Evolutionary conservation across 257 asterid species (phyloP).

Genomic region (Penstemon eatonii): DNA sequence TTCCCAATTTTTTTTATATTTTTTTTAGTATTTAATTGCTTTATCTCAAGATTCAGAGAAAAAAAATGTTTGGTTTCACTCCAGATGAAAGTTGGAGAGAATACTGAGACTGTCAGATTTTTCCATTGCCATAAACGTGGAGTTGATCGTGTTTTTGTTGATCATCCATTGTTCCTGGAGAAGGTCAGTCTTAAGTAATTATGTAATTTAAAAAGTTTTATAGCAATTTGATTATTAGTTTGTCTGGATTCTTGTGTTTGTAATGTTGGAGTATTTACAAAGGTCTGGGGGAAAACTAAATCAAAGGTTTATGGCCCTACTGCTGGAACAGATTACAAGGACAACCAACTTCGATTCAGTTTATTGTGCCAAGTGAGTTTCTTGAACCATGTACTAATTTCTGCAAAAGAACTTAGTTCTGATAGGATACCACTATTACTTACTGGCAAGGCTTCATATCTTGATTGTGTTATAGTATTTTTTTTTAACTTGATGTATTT

Average conservation of each 20-base stretch:
- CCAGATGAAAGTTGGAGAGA: slow-evolving; percentile 76
- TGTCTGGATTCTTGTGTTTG: slow-evolving; percentile 22
- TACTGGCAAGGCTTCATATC: not conserved
- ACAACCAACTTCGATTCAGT: slow-evolving; percentile 83
- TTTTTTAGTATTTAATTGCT: not conserved
- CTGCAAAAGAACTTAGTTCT: not conserved
- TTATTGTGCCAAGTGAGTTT: slow-evolving; percentile 73
- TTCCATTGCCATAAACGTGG: slow-evolving; percentile 97
- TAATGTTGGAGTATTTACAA: not conserved
- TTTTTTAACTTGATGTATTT: not conserved
- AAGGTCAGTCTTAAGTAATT: slow-evolving; percentile 48
- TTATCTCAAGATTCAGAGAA: slow-evolving; percentile 1
- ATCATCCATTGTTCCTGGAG: slow-evolving; percentile 90
- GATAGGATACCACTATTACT: not conserved
- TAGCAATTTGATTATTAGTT: not conserved
- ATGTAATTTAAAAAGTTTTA: not conserved
- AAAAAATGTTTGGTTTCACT: slow-evolving; percentile 3
- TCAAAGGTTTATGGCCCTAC: slow-evolving; percentile 86
- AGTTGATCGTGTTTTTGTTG: slow-evolving; percentile 90
- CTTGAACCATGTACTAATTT: not conserved
- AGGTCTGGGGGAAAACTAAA: slow-evolving; percentile 90
- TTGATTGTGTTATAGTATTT: not conserved
- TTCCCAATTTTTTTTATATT: not conserved
- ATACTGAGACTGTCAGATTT: slow-evolving; percentile 59
- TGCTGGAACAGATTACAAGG: slow-evolving; percentile 80